Evolutionary conservation across 371 early-diverging fungal species (phyloP).

Genomic region (Mucor irregularis): DNA sequence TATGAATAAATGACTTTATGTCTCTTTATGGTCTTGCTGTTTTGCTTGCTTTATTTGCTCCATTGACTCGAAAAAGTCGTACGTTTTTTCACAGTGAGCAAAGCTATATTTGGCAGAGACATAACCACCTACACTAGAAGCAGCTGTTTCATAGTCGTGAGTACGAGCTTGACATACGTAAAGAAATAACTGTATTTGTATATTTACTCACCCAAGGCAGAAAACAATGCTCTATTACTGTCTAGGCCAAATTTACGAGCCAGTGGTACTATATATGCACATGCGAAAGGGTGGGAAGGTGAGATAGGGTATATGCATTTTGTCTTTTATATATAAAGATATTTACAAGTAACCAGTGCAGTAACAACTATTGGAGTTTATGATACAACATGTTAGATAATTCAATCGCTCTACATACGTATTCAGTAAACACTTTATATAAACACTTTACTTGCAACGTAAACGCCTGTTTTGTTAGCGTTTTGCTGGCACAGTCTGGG

Average conservation of each 20-base stretch:
- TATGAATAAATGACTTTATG: background rate
- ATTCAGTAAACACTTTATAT: background rate
- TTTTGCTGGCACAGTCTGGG: constrained; percentile 22
- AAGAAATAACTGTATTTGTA: background rate
- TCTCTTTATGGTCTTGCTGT: background rate
- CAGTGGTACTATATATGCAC: constrained; percentile 7
- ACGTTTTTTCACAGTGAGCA: constrained; percentile 16
- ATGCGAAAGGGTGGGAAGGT: too few relatives aligned
- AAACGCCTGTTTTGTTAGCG: constrained; percentile 23
- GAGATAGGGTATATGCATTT: too few relatives aligned
- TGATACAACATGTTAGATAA: too few relatives aligned
- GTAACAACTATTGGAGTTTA: constrained; percentile 4
- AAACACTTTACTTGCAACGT: constrained; percentile 17
- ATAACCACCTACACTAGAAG: constrained; percentile 20
- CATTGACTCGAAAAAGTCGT: constrained; percentile 17
- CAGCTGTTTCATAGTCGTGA: background rate
- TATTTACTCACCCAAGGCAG: constrained; percentile 12
- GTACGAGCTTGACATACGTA: too few relatives aligned
- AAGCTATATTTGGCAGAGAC: constrained; percentile 16
- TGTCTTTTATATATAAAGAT: too few relatives aligned
- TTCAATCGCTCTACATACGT: too few relatives aligned
- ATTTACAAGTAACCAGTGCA: constrained; percentile 15
- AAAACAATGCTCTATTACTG: constrained; percentile 18
- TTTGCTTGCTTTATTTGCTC: constrained; percentile 2
- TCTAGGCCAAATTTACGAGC: constrained; percentile 17